Conservation (phyloP, 805 yeast species). For the Clavispora asparagi region DNA sequence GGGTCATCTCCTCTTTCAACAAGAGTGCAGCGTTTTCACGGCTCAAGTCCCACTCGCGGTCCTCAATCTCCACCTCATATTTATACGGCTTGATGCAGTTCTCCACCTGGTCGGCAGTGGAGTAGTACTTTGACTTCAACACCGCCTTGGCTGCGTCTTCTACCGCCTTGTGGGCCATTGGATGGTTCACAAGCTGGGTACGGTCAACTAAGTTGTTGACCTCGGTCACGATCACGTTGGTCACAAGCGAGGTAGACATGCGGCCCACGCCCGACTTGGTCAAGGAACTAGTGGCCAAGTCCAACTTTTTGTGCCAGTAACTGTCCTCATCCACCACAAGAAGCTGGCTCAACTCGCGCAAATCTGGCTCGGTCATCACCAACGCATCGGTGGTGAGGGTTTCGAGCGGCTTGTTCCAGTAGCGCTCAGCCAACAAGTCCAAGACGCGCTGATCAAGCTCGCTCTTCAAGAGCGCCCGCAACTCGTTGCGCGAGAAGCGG, state of each 20-base stretch:
- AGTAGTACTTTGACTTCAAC: constrained; percentile 68
- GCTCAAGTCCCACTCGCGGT: constrained; percentile 84
- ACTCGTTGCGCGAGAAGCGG: constrained; percentile 75
- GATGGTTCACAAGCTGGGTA: constrained; percentile 79
- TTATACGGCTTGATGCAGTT: constrained; percentile 97
- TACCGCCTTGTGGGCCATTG: constrained; percentile 77
- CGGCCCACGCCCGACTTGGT: constrained; percentile 95
- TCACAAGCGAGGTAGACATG: constrained; percentile 73
- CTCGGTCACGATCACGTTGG: constrained; percentile 74
- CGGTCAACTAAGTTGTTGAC: constrained; percentile 65
- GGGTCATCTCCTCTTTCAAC: constrained; percentile 78
- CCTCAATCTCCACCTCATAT: constrained; percentile 94
- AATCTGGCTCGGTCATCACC: constrained; percentile 39
- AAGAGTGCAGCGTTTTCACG: constrained; percentile 71
- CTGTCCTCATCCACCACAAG: constrained; percentile 53
- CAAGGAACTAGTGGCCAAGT: constrained; percentile 72
- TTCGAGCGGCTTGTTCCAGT: constrained; percentile 73
- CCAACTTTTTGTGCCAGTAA: constrained; percentile 86
- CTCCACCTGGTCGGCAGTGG: constrained; percentile 98
- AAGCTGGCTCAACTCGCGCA: constrained; percentile 52
- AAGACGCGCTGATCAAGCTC: constrained; percentile 86
- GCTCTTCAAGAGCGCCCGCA: constrained; percentile 70
- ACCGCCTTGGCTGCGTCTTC: constrained; percentile 81
- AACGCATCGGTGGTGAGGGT: background rate
- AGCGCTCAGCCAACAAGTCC: constrained; percentile 81